Evolutionary conservation across 2,329 filamentous ascomycete species (phyloP).

Genomic region (Clarireedia sp.): DNA sequence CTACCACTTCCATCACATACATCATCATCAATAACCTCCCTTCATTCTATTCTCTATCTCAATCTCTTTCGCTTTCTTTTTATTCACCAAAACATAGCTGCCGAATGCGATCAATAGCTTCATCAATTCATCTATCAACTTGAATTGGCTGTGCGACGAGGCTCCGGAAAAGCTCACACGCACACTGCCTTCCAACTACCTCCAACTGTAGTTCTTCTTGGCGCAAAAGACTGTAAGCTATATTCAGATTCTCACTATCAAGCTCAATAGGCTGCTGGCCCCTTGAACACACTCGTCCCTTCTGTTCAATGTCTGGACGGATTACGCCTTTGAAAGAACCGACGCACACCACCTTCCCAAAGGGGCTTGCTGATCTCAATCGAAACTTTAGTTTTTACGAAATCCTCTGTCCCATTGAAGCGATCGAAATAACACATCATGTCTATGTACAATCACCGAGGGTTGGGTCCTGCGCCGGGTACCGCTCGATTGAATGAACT

Average conservation of each 20-base stretch:
- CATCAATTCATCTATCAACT: slow-evolving; percentile 2
- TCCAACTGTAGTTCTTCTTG: not conserved
- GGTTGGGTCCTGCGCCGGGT: slow-evolving; percentile 63
- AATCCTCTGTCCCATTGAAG: not conserved
- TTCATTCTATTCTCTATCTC: not conserved
- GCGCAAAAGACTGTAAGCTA: not conserved
- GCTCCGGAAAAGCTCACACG: not conserved
- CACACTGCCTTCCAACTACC: not conserved
- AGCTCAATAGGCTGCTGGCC: too few relatives aligned
- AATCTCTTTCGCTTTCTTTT: not conserved
- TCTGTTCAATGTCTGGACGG: too few relatives aligned
- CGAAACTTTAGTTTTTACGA: not conserved
- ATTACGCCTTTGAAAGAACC: not conserved
- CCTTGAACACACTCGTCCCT: too few relatives aligned
- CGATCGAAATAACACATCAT: slow-evolving; percentile 30
- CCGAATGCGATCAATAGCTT: slow-evolving; percentile 6
- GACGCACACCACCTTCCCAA: not conserved
- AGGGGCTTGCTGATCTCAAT: not conserved
- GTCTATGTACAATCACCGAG: slow-evolving; percentile 88
- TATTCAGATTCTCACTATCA: not conserved
- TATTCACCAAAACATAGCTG: not conserved
- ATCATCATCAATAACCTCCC: too few relatives aligned
- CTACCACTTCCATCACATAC: too few relatives aligned
- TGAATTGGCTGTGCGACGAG: not conserved
- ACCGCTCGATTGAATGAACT: slow-evolving; percentile 75